phyloP scores from a whole-genome alignment of 202 grass and related monocot genomes.

The Digitaria exilis region DNA sequence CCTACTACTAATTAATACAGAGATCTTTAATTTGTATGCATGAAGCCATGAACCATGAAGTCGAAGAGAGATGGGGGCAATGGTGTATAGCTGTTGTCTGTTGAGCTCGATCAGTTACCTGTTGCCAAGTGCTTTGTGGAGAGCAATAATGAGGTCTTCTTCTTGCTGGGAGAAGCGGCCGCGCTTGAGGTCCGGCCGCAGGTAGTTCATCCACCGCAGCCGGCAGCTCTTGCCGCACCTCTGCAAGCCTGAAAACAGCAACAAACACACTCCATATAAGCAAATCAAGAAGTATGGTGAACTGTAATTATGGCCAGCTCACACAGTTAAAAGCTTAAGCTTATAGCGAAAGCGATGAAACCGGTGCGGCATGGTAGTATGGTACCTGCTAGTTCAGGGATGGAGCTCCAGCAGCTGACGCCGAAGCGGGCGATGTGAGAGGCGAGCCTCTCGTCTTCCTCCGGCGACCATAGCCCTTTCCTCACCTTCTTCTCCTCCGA shows the following conservation, averaged over 20 bases:
- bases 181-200: constrained; percentile 48
- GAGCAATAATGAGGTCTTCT: constrained; percentile 41
- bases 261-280: background rate
- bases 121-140: constrained; percentile 47
- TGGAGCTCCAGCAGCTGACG: constrained; percentile 92
- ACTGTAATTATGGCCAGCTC: background rate
- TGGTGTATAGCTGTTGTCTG: background rate
- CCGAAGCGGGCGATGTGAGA: constrained; percentile 81
- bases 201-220: constrained; percentile 76
- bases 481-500: constrained; percentile 74
- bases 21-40: background rate
- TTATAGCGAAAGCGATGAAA: background rate
- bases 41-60: no score
- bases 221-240: constrained; percentile 93
- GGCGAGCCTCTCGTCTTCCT: constrained; percentile 83
- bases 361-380: background rate
- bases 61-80: no score
- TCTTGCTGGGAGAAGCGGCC: constrained; percentile 54
- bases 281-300: background rate
- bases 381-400: constrained; percentile 80
- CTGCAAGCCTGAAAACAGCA: constrained; percentile 21
- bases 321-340: background rate
- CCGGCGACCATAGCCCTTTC: constrained; percentile 93
- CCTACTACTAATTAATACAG: no score
- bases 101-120: constrained; percentile 14